These are phyloP conservation scores for Cucurbitaria berberidis DNA, from an alignment of 2,329 filamentous ascomycete species.

Conservation along the genomic window DNA sequence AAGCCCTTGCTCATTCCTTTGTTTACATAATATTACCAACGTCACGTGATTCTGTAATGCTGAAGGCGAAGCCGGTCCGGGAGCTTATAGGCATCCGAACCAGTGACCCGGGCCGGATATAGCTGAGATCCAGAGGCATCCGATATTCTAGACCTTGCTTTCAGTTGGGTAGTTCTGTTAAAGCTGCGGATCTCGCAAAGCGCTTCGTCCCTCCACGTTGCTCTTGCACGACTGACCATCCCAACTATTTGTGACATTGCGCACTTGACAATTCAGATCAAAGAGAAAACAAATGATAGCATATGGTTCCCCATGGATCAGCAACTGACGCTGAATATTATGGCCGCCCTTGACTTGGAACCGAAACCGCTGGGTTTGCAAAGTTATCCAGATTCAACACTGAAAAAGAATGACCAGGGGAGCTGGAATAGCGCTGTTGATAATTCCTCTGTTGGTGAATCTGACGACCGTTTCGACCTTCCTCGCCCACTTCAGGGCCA, in stretches of 20 bases:
- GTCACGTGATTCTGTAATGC: neutral
- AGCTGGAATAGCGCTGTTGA: neutral
- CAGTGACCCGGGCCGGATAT: neutral
- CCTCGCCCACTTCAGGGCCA: neutral
- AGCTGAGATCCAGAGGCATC: neutral
- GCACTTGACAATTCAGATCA: neutral
- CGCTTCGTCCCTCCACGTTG: too few species aligned
- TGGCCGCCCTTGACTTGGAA: neutral
- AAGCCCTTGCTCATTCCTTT: slow-evolving; percentile 1
- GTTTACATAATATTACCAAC: neutral
- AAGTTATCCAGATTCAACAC: neutral
- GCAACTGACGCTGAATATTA: neutral
- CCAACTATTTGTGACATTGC: neutral
- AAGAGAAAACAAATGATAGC: neutral
- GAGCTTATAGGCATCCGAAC: neutral
- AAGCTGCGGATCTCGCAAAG: neutral
- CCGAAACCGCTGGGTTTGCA: neutral
- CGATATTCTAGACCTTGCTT: neutral
- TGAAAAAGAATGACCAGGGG: neutral
- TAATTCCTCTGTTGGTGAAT: neutral
- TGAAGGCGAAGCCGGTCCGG: neutral
- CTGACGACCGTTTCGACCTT: neutral
- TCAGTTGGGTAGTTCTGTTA: neutral
- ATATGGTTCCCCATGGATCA: neutral
- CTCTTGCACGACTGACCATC: neutral